Base-by-base conservation (phyloP, 163 green algal genomes). In the Prototheca cutis region DNA sequence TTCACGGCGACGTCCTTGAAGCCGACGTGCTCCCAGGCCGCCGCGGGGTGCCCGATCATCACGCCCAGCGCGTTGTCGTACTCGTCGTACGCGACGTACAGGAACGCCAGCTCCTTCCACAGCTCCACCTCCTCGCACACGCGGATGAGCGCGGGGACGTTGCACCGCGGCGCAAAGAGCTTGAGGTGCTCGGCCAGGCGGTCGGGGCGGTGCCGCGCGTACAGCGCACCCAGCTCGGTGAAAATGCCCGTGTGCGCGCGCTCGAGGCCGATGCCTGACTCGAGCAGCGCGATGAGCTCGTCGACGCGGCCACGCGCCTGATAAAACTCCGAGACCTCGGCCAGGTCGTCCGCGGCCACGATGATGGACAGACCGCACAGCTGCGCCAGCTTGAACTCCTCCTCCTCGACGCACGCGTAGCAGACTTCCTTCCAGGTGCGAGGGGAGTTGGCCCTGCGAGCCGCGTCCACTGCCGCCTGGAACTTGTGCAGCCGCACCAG, bases 161-260 rank as follows among this genome's bases (percentile, higher is more conserved):
- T 98, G 76, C 98, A 74, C 32, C 87, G 83, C 49, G 85, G 87
- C 70, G 72, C 80, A 76, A 97, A 99, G 2, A 99, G 87, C 80
- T 98, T 98, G 28, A 99, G 81, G 79, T 99, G 93, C 84, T 99
- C 93, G 88, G 97, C 96, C 52, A 99, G 81, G 78, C 91, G 93
- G 59, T 91, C 84, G 5, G 80, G 78, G 57, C 83, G 79, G 83
- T 94, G 52, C 25, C 40, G 48, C 23, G 75, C 75, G 60, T 82
- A 82, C 13, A 82, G 65, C 48, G 77, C 68, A 42, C 78, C 78
- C 49, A 85, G 72, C 64, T 85, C 78, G 23, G 93, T 99, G 80
- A 98, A 99, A 80, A 99, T 98, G 71, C 93, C 93, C 92, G 97
- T 99, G 81, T 99, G 93, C 3, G 92, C 90, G 25, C 92, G 86